Base-by-base conservation (phyloP, 306 rosid species). In the Mimosa bimucronata region DNA sequence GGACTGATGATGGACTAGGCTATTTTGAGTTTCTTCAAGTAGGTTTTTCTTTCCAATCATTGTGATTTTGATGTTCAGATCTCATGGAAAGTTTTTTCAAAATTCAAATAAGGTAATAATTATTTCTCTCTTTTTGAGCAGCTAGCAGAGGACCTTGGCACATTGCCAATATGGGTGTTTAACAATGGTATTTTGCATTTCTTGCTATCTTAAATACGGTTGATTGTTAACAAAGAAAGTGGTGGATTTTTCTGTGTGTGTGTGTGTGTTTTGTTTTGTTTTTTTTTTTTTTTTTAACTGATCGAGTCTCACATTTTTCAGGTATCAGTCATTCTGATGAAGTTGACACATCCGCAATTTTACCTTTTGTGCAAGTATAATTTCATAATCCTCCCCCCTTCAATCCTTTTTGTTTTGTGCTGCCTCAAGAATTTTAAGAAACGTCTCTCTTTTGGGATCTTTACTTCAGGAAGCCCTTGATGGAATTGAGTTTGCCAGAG, bases 1-100 rank as follows among this genome's bases (percentile, higher is more conserved):
- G 99, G 99, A 95, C 98, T 44, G 99, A 95, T 73, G 99, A 95
- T 82, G 99, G 98, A 28, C 88, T 95, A 74, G 99, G 99, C 84
- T 88, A 95, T 84, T 91, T 80, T 70, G 99, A 95, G 89, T 93
- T 95, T 88, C 97, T 95, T 65, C 98, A 90, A 89, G 99, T 91
- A 80, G 23, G 90, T 80, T 48, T 67, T 29, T 55, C 68, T 74
- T 83, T 81, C 25, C 34, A 44, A 70, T 71, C 37, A n/a, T 15
- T 71, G 40, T 42, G 89, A 15, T 46, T 71, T 11, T 45, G 40
- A 71, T 71, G 70, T 67, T 82, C 57, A 34, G 58, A 62, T 65
- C 30, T 67, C 21, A 50, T 73, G 10, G 57, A 26, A 71, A 70
- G 76, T 34, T 21, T 55, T n/a, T 21, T 4, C 13, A n/a, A 9